These are phyloP conservation scores for Penicillium glabrum DNA, from an alignment of 2,329 filamentous ascomycete species.

Conservation along the genomic window DNA sequence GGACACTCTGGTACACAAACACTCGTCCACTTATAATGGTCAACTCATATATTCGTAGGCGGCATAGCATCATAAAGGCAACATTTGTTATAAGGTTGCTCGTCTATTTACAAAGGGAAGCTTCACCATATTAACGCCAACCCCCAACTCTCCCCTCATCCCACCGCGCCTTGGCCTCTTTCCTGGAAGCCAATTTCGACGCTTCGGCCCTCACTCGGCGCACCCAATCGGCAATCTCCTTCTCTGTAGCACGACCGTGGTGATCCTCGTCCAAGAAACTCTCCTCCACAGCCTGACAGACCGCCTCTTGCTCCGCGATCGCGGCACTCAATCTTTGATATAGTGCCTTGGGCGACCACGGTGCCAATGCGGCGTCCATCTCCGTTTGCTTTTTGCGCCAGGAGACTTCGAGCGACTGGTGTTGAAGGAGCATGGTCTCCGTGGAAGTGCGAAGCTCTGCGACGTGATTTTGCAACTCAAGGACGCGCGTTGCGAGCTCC, in stretches of 20 bases:
- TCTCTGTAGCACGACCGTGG: conserved; percentile 64
- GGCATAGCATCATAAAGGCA: conserved; percentile 10
- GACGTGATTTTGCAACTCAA: conserved; percentile 49
- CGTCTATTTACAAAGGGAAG: background rate
- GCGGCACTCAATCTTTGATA: conserved; percentile 78
- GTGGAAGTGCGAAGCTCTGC: conserved; percentile 61
- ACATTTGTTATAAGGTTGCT: background rate
- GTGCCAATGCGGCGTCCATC: conserved; percentile 80
- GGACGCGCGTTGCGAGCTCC: conserved; percentile 57
- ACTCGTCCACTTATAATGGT: background rate
- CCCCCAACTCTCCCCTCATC: conserved; percentile 93
- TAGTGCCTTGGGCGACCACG: conserved; percentile 81
- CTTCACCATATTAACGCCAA: conserved; percentile 66
- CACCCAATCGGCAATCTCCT: conserved; percentile 84
- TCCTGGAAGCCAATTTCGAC: conserved; percentile 73
- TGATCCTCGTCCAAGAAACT: conserved; percentile 75
- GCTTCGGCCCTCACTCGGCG: conserved; percentile 76
- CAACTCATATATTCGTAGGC: conserved; percentile 2
- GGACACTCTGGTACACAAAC: background rate
- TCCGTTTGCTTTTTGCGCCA: conserved; percentile 87
- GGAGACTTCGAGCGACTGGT: conserved; percentile 85
- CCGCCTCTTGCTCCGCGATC: conserved; percentile 76
- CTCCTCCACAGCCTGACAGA: conserved; percentile 84
- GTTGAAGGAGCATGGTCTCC: conserved; percentile 77
- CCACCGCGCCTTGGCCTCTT: conserved; percentile 89